Base-by-base conservation (phyloP, 352 stramenopile species). In the Phytophthora multivora region DNA sequence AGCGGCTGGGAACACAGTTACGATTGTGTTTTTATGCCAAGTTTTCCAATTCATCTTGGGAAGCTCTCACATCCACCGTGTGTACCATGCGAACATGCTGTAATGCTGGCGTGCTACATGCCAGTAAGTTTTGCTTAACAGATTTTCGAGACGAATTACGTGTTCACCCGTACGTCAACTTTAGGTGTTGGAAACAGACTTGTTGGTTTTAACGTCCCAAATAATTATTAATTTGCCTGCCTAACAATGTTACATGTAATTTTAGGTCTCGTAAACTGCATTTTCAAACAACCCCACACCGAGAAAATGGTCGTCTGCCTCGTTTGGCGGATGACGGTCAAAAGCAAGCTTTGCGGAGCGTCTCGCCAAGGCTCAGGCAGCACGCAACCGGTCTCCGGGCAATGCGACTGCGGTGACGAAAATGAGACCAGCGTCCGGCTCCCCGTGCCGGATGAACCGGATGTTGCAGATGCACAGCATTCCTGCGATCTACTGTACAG, bases 351-450 rank as follows among this genome's bases (percentile, higher is more conserved):
- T 66, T 54, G 33, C n/a, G 8, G 41, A 59, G 46, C 23, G 38
- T 41, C 28, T 45, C 39, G 51, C 36, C 16, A 45, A 54, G 40
- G 28, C 13, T 33, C 28, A 33, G 26, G 7, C 28, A 33, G 28
- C 9, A 33, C 26, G 26, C 7, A 5, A 31, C 28, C 28, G 28
- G 28, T 13, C 9, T 15, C 28, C 28, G 28, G 28, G 28, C 28
- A 33, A 33, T 59, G 33, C 21, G 42, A 25, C 25, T 57, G 53
- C 10, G 31, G 49, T 49, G 53, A 42, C 30, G 45, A 66, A 63
- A 63, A 65, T 66, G 57, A 53, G 51, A 59, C 42, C 49, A 67
- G 57, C 10, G 23, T 67, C 63, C 46, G 63, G 63, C 51, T 67
- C 21, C 51, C 28, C 28, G 28, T 33, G 28, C 39, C 33, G 39